Evolutionary conservation across 257 asterid species (phyloP), one percentile per base, ranked within the genome.

Genomic region (Nicotiana sylvestris): DNA sequence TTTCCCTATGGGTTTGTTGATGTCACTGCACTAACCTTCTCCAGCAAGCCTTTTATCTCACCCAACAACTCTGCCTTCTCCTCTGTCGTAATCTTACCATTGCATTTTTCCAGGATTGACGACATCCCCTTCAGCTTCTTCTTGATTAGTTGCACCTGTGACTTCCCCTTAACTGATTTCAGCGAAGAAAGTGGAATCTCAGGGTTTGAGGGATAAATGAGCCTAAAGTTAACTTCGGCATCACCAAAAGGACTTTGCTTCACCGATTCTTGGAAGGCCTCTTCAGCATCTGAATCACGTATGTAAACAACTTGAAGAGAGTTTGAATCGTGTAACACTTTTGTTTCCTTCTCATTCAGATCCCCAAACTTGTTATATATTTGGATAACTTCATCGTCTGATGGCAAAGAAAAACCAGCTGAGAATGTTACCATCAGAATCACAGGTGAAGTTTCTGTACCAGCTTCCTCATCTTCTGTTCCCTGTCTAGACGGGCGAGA

Each of bases 331-430:
- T 79, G 46, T 5, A 86, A 35, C 60, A 90, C 79, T 5, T 57
- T 83, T 13, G 97, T 92, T 87, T 90, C 88, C 77, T 81, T 82
- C 81, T 77, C 86, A 60, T 86, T 83, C 78, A 92, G 74, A 68
- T 85, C 82, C 60, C 97, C 98, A 74, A 85, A 94, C 84, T 87
- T 86, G 81, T 85, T 81, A 76, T 85, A 92, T 56, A 64, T 80
- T 67, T 33, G 77, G 66, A 89, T 30, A 66, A 91, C 79, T 16
- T 90, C 93, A 70, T 91, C 89, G 88, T 87, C 91, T 13, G 94
- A 85, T 57, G 98, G 97, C 85, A 94, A 72, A 39, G 89, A 81
- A 80, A 81, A 80, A 58, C 77, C 93, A 61, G 91, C 83, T 2
- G 87, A 8, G 86, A 94, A 93, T 27, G 88, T 43, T 77, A 94